phyloP scores from a whole-genome alignment of 352 stramenopile genomes.

The Globisporangium parvum region DNA sequence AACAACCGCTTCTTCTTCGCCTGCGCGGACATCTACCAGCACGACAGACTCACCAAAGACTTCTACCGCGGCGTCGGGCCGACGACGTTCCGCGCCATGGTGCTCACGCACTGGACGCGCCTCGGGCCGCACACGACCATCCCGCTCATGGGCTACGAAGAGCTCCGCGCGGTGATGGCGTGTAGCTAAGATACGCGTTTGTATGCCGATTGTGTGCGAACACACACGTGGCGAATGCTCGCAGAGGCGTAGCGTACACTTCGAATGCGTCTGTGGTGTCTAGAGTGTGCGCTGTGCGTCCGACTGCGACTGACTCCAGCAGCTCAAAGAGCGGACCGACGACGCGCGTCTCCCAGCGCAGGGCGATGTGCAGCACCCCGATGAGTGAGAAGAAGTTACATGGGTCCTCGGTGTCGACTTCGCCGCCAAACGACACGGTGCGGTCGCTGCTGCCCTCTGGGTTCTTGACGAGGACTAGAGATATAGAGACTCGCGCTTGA shows the following conservation, averaged over 20 bases:
- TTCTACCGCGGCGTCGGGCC: slow-evolving; percentile 70
- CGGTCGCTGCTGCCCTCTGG: slow-evolving; percentile 23
- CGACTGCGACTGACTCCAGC: slow-evolving; percentile 1
- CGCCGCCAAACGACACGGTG: slow-evolving; percentile 30
- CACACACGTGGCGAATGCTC: too few relatives aligned
- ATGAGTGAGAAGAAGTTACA: slow-evolving; percentile 41
- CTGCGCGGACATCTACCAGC: slow-evolving; percentile 51
- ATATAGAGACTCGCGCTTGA: too few relatives aligned
- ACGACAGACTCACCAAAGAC: slow-evolving; percentile 50
- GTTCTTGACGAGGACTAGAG: slow-evolving; percentile 32
- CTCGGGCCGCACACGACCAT: slow-evolving; percentile 72
- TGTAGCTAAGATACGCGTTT: too few relatives aligned
- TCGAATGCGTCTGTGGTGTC: too few relatives aligned
- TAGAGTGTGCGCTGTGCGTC: too few relatives aligned
- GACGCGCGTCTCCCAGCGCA: slow-evolving; percentile 36
- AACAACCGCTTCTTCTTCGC: slow-evolving; percentile 54
- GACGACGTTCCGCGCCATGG: slow-evolving; percentile 63
- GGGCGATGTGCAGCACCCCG: slow-evolving; percentile 36
- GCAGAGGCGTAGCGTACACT: too few relatives aligned
- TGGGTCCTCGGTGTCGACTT: slow-evolving; percentile 25
- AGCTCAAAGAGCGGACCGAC: slow-evolving; percentile 42
- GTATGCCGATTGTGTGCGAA: too few relatives aligned
- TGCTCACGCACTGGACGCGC: slow-evolving; percentile 74
- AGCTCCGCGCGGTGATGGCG: slow-evolving; percentile 42
- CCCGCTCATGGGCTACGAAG: slow-evolving; percentile 70